These are phyloP conservation scores for Rhynchosporium agropyri DNA, from an alignment of 2,329 filamentous ascomycete genomes.

Conservation along the genomic window DNA sequence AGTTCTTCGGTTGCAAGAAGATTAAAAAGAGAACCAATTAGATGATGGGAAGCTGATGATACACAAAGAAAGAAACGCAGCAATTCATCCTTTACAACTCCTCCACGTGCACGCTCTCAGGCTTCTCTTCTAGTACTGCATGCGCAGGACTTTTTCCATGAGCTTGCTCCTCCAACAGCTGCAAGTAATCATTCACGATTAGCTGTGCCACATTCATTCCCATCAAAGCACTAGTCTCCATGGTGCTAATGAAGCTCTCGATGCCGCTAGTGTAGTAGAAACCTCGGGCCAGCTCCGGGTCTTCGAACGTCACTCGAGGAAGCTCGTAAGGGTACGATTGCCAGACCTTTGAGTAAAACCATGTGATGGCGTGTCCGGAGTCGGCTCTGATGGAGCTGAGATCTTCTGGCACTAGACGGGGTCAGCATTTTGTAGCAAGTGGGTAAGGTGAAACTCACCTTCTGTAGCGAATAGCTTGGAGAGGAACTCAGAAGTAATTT, in stretches of 20 bases:
- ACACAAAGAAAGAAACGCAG: background rate
- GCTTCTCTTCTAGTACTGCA: constrained; percentile 7
- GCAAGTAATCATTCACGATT: constrained; percentile 62
- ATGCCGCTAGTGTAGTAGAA: constrained; percentile 77
- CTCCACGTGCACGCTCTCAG: constrained; percentile 15
- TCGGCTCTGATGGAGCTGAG: constrained; percentile 31
- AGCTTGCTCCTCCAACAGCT: constrained; percentile 22
- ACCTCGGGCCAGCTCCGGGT: constrained; percentile 66
- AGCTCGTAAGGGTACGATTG: constrained; percentile 82
- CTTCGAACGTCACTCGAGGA: constrained; percentile 87
- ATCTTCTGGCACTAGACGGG: constrained; percentile 31
- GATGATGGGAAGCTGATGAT: background rate
- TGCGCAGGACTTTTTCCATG: constrained; percentile 1
- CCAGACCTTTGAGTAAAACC: constrained; percentile 79
- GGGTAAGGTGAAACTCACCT: constrained; percentile 22
- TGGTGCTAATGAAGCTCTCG: constrained; percentile 92
- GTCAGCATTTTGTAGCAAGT: constrained; percentile 39
- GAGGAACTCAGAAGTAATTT: constrained; percentile 56
- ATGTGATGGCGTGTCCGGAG: constrained; percentile 64
- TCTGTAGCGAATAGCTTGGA: constrained; percentile 52
- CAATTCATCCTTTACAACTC: constrained; percentile 7
- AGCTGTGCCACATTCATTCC: constrained; percentile 81
- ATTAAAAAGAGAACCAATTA: background rate
- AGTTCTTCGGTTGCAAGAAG: too few relatives aligned
- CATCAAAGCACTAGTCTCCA: constrained; percentile 95